Percentiles rank a stretch among this genome's conserved stretches.
phyloP scores from a whole-genome alignment of 306 rosid genomes.

The Vigna reflexopilosa region DNA sequence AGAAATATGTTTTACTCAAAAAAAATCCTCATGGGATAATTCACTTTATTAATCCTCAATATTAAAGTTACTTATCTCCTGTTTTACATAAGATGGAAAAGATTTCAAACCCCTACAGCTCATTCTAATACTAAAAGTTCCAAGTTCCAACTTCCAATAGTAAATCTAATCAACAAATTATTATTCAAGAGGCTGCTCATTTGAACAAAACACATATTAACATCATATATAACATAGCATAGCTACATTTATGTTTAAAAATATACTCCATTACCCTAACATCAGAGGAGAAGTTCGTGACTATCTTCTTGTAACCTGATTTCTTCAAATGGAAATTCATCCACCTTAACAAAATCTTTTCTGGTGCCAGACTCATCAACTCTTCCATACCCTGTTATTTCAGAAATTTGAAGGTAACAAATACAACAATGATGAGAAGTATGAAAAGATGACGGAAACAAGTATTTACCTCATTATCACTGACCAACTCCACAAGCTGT shows the following conservation, averaged over 20 bases:
- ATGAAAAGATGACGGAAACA: constrained; percentile 32
- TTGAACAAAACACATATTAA: not conserved
- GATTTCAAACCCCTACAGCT: not conserved
- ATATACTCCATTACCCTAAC: constrained; percentile 67
- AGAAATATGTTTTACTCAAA: not conserved
- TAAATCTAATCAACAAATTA: not conserved
- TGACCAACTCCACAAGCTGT: constrained; percentile 91
- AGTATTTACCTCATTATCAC: constrained; percentile 71
- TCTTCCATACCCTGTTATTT: constrained; percentile 91
- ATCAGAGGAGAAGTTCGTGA: constrained; percentile 93
- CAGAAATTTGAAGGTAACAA: constrained; percentile 35
- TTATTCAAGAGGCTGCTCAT: not conserved
- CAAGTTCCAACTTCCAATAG: not conserved
- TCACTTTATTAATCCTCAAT: not conserved
- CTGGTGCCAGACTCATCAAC: constrained; percentile 92
- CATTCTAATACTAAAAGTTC: not conserved
- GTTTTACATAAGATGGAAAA: not conserved
- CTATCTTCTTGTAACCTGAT: constrained; percentile 73
- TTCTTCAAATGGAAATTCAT: constrained; percentile 97
- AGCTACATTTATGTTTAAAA: not conserved
- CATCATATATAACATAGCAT: not conserved
- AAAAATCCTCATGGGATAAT: not conserved
- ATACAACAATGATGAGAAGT: constrained; percentile 34
- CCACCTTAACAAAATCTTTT: constrained; percentile 92
- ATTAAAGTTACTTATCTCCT: not conserved